These are phyloP conservation scores for Ustilago sp. DNA, from an alignment of 1,284 basidiomycete species.

Conservation along the genomic window DNA sequence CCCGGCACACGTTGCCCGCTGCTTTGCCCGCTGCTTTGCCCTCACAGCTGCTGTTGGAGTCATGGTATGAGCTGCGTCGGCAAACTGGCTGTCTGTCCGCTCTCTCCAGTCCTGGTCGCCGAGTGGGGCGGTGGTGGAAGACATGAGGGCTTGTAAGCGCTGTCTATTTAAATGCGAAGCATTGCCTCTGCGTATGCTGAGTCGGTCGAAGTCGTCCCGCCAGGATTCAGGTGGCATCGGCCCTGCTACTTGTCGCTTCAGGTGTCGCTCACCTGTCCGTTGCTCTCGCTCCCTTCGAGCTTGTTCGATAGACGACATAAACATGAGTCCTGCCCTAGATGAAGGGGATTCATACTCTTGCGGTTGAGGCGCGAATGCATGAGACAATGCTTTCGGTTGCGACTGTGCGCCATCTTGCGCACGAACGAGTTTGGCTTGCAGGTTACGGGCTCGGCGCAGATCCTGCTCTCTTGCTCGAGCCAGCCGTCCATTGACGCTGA, in stretches of 20 bases:
- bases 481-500: slow-evolving; percentile 39
- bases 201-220: slow-evolving; percentile 43
- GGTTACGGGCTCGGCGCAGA: slow-evolving; percentile 33
- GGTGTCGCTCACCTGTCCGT: slow-evolving; percentile 17
- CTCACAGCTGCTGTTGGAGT: not conserved
- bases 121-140: not conserved
- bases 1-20: slow-evolving; percentile 13
- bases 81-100: not conserved
- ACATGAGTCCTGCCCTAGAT: slow-evolving; percentile 40
- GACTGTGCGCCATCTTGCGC: slow-evolving; percentile 10
- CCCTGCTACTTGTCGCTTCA: slow-evolving; percentile 47
- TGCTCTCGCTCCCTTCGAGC: slow-evolving; percentile 34
- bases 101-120: too few species aligned
- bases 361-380: not conserved
- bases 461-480: slow-evolving; percentile 39
- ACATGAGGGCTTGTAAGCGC: slow-evolving; percentile 4
- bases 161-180: slow-evolving; percentile 5
- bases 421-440: slow-evolving; percentile 32
- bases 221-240: slow-evolving; percentile 52
- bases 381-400: not conserved
- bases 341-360: slow-evolving; percentile 2
- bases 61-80: not conserved
- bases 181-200: slow-evolving; percentile 23
- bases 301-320: slow-evolving; percentile 28
- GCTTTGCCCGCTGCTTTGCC: not conserved